These are phyloP conservation scores for Scedosporium dehoogii DNA, from an alignment of 2,329 filamentous ascomycete genomes.

Conservation along the genomic window DNA sequence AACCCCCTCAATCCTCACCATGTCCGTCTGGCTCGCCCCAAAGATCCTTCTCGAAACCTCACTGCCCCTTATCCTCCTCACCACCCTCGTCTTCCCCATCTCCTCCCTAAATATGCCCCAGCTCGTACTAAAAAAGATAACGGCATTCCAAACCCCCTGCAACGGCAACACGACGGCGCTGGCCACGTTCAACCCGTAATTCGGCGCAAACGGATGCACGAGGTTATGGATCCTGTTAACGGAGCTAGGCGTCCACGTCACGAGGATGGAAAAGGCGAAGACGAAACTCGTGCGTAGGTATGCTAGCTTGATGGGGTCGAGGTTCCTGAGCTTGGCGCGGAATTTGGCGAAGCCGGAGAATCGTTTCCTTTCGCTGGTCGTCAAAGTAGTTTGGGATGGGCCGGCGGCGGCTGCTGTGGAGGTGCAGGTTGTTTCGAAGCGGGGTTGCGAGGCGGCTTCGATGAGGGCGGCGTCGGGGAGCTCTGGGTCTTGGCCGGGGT, in stretches of 20 bases:
- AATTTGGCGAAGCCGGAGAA: slow-evolving; percentile 14
- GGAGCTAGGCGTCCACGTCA: slow-evolving; percentile 57
- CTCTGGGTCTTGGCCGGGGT: slow-evolving; percentile 2
- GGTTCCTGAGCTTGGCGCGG: slow-evolving; percentile 23
- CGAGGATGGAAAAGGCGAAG: slow-evolving; percentile 49
- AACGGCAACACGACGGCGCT: slow-evolving; percentile 64
- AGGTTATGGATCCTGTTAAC: slow-evolving; percentile 67
- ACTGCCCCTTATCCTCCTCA: not conserved
- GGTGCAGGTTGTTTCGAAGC: slow-evolving; percentile 16
- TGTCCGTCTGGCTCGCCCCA: not conserved
- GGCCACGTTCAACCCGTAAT: slow-evolving; percentile 58
- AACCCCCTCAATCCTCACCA: not conserved
- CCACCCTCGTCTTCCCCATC: not conserved
- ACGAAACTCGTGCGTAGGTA: slow-evolving; percentile 52
- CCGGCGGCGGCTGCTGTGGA: not conserved
- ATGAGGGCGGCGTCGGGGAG: not conserved
- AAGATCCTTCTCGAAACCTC: not conserved
- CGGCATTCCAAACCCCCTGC: slow-evolving; percentile 71
- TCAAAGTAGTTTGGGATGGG: not conserved
- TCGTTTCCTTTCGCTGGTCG: not conserved
- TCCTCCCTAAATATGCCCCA: slow-evolving; percentile 24
- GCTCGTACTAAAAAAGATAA: slow-evolving; percentile 66
- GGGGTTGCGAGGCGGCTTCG: slow-evolving; percentile 1
- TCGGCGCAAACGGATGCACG: slow-evolving; percentile 38
- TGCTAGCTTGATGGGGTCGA: slow-evolving; percentile 50